Conservation (phyloP, 73 alveolate species). For the Paramecium biaurelia region DNA sequence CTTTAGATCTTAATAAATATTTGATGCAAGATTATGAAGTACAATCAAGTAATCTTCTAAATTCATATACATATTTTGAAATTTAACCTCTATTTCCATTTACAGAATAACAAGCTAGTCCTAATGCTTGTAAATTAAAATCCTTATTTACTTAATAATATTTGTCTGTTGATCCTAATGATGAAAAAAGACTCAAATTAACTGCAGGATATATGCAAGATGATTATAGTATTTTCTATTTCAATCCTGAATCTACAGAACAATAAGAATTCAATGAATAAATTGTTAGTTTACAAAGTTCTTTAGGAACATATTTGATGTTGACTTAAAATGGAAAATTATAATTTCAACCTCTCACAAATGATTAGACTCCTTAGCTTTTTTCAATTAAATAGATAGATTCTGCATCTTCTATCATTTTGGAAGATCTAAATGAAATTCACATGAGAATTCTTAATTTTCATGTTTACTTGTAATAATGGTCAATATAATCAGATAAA, state of each 20-base stretch:
- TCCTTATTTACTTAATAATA: neutral
- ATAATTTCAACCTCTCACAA: neutral
- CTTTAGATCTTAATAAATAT: neutral
- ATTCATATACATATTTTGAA: slow-evolving; percentile 28
- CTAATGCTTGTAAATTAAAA: slow-evolving; percentile 37
- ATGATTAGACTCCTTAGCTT: neutral
- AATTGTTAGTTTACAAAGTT: neutral
- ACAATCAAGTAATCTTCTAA: neutral
- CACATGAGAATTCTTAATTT: neutral
- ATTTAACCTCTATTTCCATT: slow-evolving; percentile 16
- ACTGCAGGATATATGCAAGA: neutral
- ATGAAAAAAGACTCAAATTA: slow-evolving; percentile 32
- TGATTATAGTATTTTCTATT: neutral
- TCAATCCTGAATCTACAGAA: neutral
- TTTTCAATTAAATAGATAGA: neutral
- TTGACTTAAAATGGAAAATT: neutral
- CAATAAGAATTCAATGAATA: neutral
- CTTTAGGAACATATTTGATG: neutral
- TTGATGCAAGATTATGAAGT: slow-evolving; percentile 24
- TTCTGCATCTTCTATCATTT: neutral
- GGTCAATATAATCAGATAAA: neutral
- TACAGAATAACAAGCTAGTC: neutral
- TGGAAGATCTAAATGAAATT: slow-evolving; percentile 39
- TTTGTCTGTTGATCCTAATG: slow-evolving; percentile 37
- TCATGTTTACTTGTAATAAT: neutral